Evolutionary conservation across 306 rosid species (phyloP).

Genomic region (Rosa multiflora): DNA sequence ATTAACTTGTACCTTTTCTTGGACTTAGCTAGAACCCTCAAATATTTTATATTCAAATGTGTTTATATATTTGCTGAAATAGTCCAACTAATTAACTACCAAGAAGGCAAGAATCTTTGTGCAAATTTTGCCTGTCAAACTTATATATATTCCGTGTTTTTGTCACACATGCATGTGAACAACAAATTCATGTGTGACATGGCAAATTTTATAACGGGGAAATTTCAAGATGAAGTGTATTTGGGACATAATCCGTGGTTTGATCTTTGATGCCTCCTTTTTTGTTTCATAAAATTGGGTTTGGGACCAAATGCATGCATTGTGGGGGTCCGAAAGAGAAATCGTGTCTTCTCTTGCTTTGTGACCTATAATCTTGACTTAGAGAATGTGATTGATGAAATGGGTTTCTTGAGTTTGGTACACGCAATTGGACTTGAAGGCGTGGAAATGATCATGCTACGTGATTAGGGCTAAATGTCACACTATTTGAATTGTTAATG

Average conservation of each 20-base stretch:
- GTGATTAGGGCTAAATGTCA: background rate
- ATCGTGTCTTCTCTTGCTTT: background rate
- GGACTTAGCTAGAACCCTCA: background rate
- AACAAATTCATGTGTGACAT: slow-evolving; percentile 11
- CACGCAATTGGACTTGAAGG: background rate
- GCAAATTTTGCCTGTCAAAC: background rate
- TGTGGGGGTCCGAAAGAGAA: background rate
- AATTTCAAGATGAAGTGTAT: slow-evolving; percentile 16
- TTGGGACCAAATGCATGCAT: background rate
- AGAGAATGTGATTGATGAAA: background rate
- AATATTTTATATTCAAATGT: background rate
- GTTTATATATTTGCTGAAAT: background rate
- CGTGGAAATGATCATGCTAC: background rate
- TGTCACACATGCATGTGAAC: slow-evolving; percentile 9
- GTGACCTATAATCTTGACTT: background rate
- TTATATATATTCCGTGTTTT: background rate
- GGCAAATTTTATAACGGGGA: background rate
- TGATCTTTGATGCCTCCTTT: background rate
- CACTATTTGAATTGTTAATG: background rate
- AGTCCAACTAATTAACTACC: background rate
- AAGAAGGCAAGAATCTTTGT: background rate
- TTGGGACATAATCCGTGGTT: slow-evolving; percentile 31
- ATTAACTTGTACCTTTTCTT: background rate
- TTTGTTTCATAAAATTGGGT: background rate
- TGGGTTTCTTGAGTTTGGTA: background rate